Percentiles rank a stretch among this genome's conserved stretches.
phyloP scores from a whole-genome alignment of 352 stramenopile species.

The Phytophthora quininea region DNA sequence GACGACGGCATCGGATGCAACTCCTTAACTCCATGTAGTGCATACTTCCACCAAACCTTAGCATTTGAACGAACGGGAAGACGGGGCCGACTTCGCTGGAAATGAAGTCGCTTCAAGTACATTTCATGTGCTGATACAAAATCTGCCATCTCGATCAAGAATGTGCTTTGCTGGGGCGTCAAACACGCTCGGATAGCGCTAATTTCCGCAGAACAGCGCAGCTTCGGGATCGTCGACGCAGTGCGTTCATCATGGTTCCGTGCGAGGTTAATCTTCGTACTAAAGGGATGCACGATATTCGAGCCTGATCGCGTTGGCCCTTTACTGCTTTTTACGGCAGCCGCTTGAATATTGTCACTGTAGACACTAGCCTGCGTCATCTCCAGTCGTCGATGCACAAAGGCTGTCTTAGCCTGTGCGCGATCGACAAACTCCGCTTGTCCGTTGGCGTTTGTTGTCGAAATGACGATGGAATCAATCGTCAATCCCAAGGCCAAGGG shows the following conservation, averaged over 20 bases:
- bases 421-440: slow-evolving; percentile 82
- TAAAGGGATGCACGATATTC: slow-evolving; percentile 82
- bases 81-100: slow-evolving; percentile 62
- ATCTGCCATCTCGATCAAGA: slow-evolving; percentile 76
- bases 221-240: slow-evolving; percentile 65
- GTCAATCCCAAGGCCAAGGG: slow-evolving; percentile 72
- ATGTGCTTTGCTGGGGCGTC: slow-evolving; percentile 77
- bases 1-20: slow-evolving; percentile 38
- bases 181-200: slow-evolving; percentile 69
- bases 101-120: slow-evolving; percentile 86
- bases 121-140: slow-evolving; percentile 83
- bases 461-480: slow-evolving; percentile 74
- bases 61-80: slow-evolving; percentile 54
- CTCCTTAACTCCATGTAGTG: slow-evolving; percentile 68
- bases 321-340: slow-evolving; percentile 7
- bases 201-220: slow-evolving; percentile 75
- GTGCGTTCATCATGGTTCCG: slow-evolving; percentile 80
- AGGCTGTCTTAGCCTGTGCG: slow-evolving; percentile 74
- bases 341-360: slow-evolving; percentile 50
- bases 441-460: slow-evolving; percentile 83
- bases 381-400: slow-evolving; percentile 80
- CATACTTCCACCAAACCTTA: slow-evolving; percentile 81
- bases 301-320: slow-evolving; percentile 28
- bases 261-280: slow-evolving; percentile 75
- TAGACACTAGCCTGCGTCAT: slow-evolving; percentile 68